phyloP scores from a whole-genome alignment of 257 asterid species.

The Coffea canephora region DNA sequence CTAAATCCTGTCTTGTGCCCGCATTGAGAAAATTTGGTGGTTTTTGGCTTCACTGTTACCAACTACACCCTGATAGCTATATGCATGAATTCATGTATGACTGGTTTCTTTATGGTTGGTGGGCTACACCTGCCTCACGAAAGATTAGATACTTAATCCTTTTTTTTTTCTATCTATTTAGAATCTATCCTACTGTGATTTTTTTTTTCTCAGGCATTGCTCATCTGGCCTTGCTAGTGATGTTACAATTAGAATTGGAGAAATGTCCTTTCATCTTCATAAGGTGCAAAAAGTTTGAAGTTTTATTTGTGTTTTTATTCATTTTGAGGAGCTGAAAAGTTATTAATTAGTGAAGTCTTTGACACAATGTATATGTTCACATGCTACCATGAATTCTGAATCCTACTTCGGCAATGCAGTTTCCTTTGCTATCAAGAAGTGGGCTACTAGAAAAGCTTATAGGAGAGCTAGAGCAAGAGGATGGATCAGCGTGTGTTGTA shows the following conservation, averaged over 20 bases:
- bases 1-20: not conserved
- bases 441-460: conserved; percentile 69
- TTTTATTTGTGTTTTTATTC: not conserved
- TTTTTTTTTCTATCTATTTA: not conserved
- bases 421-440: conserved; percentile 80
- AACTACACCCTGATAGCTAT: not conserved
- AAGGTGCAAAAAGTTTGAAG: conserved; percentile 44
- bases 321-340: not conserved
- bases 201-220: conserved; percentile 52
- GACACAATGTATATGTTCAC: not conserved
- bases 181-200: not conserved
- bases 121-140: not conserved
- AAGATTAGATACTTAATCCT: not conserved
- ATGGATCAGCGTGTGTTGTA: conserved; percentile 36
- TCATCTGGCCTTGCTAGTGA: conserved; percentile 81
- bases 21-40: no score
- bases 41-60: not conserved
- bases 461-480: conserved; percentile 36
- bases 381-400: not conserved
- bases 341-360: not conserved
- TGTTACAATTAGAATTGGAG: conserved; percentile 68
- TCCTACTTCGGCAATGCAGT: conserved; percentile 31
- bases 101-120: not conserved
- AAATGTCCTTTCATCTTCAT: conserved; percentile 87
- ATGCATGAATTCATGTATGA: not conserved